Conservation (phyloP, 306 rosid species). For the Dryas alaskensis region DNA sequence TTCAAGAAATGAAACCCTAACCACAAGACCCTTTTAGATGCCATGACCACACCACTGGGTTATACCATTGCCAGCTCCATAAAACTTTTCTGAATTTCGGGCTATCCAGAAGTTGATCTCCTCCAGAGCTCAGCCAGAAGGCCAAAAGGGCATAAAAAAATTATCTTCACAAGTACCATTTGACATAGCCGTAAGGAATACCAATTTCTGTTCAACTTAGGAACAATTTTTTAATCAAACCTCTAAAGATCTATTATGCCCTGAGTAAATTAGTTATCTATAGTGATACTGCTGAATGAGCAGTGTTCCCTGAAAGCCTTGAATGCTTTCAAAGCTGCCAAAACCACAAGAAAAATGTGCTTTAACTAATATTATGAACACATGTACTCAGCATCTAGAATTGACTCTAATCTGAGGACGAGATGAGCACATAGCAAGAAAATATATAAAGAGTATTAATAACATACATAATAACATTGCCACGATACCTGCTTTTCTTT, state of each 20-base stretch:
- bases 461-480: neutral
- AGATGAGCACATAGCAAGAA: neutral
- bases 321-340: neutral
- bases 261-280: conserved; percentile 1
- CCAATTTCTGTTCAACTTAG: neutral
- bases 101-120: neutral
- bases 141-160: neutral
- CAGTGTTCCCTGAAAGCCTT: neutral
- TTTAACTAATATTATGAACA: conserved; percentile 2
- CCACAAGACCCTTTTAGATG: neutral
- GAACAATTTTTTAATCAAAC: neutral
- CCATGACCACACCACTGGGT: neutral
- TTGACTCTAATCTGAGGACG: neutral
- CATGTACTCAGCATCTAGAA: conserved; percentile 6
- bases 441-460: conserved; percentile 6
- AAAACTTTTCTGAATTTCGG: neutral
- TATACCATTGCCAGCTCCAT: neutral
- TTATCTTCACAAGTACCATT: neutral
- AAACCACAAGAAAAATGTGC: conserved; percentile 11
- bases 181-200: neutral
- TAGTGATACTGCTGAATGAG: neutral
- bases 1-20: neutral
- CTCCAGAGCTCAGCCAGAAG: neutral
- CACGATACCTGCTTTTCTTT: conserved; percentile 80
- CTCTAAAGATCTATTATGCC: neutral